Conservation (phyloP, 345 rosid species). For the Gossypium herbaceum region DNA sequence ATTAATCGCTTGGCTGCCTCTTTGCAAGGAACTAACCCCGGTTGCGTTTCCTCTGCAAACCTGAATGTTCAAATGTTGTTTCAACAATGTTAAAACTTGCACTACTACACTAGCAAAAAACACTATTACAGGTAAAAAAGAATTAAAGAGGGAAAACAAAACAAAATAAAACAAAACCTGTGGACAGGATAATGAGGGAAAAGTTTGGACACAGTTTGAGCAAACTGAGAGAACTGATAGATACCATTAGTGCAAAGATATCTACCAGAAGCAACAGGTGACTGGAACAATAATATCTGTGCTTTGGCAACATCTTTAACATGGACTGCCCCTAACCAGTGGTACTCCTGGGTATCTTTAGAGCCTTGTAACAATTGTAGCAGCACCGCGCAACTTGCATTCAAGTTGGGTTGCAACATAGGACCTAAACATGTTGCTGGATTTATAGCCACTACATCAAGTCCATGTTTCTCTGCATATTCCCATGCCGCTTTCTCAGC, state of each 20-base stretch:
- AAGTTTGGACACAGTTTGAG: slow-evolving; percentile 52
- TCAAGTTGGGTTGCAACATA: slow-evolving; percentile 58
- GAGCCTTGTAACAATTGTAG: slow-evolving; percentile 64
- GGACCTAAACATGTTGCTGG: slow-evolving; percentile 81
- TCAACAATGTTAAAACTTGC: not conserved
- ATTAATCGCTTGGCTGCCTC: slow-evolving; percentile 77
- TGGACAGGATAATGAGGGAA: slow-evolving; percentile 63
- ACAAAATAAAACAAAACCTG: slow-evolving; percentile 24
- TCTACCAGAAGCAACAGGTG: slow-evolving; percentile 62
- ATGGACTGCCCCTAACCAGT: slow-evolving; percentile 80
- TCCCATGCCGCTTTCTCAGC: slow-evolving; percentile 88
- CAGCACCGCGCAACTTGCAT: slow-evolving; percentile 74
- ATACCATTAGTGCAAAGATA: slow-evolving; percentile 77
- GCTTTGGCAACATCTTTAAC: slow-evolving; percentile 74
- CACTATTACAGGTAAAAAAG: not conserved
- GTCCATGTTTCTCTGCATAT: slow-evolving; percentile 52
- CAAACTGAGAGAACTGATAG: slow-evolving; percentile 67
- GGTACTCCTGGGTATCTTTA: slow-evolving; percentile 53
- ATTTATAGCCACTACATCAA: slow-evolving; percentile 64
- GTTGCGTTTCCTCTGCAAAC: slow-evolving; percentile 61
- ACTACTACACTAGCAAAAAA: not conserved
- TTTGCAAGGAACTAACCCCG: slow-evolving; percentile 44
- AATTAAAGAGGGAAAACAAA: not conserved
- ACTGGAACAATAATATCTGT: slow-evolving; percentile 54
- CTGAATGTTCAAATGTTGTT: slow-evolving; percentile 19